These are phyloP conservation scores for Orbilia quercus DNA, from an alignment of 2,329 filamentous ascomycete species.

Conservation along the genomic window DNA sequence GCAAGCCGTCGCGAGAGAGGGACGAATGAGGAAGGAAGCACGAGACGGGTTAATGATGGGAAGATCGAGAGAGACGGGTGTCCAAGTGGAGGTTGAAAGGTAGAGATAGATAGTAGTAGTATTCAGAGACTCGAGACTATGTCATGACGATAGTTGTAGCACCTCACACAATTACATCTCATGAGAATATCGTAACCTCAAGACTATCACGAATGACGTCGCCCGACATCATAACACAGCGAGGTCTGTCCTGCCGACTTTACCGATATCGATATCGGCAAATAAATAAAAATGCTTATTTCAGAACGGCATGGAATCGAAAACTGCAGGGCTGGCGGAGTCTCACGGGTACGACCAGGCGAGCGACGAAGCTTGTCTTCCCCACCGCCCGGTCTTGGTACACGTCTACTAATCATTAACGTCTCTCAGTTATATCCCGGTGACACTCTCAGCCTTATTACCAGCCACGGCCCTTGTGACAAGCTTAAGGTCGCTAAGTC, in stretches of 20 bases:
- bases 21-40: slow-evolving; percentile 41
- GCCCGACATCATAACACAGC: neutral
- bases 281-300: too few relatives aligned
- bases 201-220: neutral
- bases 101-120: too few relatives aligned
- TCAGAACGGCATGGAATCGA: too few relatives aligned
- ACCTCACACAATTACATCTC: too few relatives aligned
- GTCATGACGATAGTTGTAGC: too few relatives aligned
- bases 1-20: slow-evolving; percentile 18
- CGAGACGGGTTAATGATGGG: slow-evolving; percentile 20
- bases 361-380: slow-evolving; percentile 5
- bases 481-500: slow-evolving; percentile 1
- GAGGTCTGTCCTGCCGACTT: neutral
- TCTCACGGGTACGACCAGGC: neutral
- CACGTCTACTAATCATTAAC: too few relatives aligned
- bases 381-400: neutral
- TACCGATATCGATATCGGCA: slow-evolving; percentile 9
- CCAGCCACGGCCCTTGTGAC: slow-evolving; percentile 12
- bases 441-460: neutral
- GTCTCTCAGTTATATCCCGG: too few relatives aligned
- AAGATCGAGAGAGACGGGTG: neutral
- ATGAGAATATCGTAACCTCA: neutral
- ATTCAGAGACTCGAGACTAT: too few relatives aligned
- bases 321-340: neutral
- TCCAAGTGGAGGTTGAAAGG: too few relatives aligned